Conservation (phyloP, 2,329 filamentous ascomycete species). For the Fusarium irregulare region DNA sequence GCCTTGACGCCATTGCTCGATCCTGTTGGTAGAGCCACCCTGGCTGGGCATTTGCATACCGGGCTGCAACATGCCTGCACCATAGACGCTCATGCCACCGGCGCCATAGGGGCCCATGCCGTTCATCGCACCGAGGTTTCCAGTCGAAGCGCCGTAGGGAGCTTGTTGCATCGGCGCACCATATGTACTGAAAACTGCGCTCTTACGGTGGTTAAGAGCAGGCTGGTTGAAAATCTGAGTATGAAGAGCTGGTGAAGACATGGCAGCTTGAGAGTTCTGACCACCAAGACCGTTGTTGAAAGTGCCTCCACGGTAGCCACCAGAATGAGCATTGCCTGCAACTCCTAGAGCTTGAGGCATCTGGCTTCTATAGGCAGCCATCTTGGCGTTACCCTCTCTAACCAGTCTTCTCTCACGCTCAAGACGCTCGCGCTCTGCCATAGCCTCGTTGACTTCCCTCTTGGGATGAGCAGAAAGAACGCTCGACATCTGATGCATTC, state of each 20-base stretch:
- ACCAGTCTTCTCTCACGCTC: conserved; percentile 56
- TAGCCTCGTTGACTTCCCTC: conserved; percentile 54
- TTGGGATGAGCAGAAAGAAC: conserved; percentile 61
- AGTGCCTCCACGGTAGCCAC: conserved; percentile 63
- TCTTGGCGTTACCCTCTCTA: conserved; percentile 59
- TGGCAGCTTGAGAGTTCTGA: conserved; percentile 38
- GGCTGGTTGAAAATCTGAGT: conserved; percentile 40
- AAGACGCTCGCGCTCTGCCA: conserved; percentile 55
- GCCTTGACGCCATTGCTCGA: conserved; percentile 58
- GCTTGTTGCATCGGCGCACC: conserved; percentile 44
- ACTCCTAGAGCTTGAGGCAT: conserved; percentile 58
- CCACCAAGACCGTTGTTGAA: conserved; percentile 66
- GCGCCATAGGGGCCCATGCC: conserved; percentile 38
- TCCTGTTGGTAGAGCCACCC: conserved; percentile 50
- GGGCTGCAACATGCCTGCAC: conserved; percentile 45
- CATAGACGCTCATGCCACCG: conserved; percentile 45
- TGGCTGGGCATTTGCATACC: conserved; percentile 47
- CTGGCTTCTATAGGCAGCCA: conserved; percentile 61
- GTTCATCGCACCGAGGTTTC: conserved; percentile 35
- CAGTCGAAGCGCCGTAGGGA: conserved; percentile 44
- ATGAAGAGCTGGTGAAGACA: conserved; percentile 46
- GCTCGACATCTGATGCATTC: conserved; percentile 68
- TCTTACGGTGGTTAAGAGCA: conserved; percentile 46
- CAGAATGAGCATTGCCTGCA: conserved; percentile 50
- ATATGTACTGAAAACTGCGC: conserved; percentile 48